phyloP scores from a whole-genome alignment of 148 eudicot genomes.

The Rhododendron simsii region DNA sequence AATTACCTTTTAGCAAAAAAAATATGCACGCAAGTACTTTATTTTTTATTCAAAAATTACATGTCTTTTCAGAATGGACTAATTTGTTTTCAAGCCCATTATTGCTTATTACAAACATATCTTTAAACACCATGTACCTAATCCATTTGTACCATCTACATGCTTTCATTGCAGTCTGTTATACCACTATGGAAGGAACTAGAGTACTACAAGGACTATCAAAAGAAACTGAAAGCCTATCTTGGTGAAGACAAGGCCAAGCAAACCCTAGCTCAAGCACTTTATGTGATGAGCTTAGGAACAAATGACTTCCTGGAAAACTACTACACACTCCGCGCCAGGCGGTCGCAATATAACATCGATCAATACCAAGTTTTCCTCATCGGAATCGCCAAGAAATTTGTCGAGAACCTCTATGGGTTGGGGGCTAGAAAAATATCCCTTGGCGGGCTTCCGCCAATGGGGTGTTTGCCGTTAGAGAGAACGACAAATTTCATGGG shows the following conservation, averaged over 20 bases:
- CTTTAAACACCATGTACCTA: background rate
- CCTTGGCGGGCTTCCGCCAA: conserved; percentile 25
- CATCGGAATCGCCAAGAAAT: conserved; percentile 11
- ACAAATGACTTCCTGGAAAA: conserved; percentile 46
- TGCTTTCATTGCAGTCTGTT: conserved; percentile 24
- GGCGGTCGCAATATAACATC: conserved; percentile 11
- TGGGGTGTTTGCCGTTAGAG: conserved; percentile 32
- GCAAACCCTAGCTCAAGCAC: conserved; percentile 17
- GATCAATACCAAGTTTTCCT: conserved; percentile 24
- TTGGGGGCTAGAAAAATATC: conserved; percentile 27
- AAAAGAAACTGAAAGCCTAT: conserved; percentile 24
- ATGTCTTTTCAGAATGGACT: too few relatives aligned
- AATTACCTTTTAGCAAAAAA: too few relatives aligned
- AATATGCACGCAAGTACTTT: too few relatives aligned
- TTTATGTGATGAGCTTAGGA: conserved; percentile 36
- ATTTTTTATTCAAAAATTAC: too few relatives aligned
- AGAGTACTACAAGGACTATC: conserved; percentile 40
- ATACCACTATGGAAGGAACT: conserved; percentile 34
- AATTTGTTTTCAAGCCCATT: background rate
- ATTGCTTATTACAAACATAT: background rate
- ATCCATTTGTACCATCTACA: background rate
- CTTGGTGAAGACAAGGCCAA: conserved; percentile 31
- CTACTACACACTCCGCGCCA: conserved; percentile 23
- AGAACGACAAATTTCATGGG: conserved; percentile 11
- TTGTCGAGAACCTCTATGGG: conserved; percentile 1